These are phyloP conservation scores for Pseudozyma pruni DNA, from an alignment of 1,284 basidiomycete species.

Conservation along the genomic window DNA sequence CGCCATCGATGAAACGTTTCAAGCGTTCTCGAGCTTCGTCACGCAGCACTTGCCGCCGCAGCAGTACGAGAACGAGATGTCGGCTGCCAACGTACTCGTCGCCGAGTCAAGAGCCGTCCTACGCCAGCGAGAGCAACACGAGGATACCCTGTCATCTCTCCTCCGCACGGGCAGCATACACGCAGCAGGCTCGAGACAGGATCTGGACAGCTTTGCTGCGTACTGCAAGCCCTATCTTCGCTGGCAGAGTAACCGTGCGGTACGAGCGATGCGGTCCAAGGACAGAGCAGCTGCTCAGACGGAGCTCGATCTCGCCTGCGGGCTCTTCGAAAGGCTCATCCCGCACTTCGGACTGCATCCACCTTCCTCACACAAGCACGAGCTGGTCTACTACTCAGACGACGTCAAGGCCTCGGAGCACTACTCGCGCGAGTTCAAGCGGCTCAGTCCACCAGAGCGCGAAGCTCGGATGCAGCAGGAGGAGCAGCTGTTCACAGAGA, in stretches of 20 bases:
- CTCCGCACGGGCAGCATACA: conserved; percentile 1
- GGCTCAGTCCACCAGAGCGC: conserved; percentile 15
- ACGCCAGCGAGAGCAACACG: conserved; percentile 42
- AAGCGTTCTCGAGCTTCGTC: conserved; percentile 58
- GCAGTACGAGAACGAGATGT: conserved; percentile 58
- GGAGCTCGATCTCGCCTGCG: conserved; percentile 28
- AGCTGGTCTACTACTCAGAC: conserved; percentile 26
- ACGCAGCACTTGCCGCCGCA: conserved; percentile 46
- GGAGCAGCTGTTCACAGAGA: conserved; percentile 31
- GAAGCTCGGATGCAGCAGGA: conserved; percentile 22
- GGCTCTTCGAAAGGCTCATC: conserved; percentile 39
- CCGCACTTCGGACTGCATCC: conserved; percentile 37
- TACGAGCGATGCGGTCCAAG: conserved; percentile 31
- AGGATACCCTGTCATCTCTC: conserved; percentile 26
- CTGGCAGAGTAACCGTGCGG: conserved; percentile 43
- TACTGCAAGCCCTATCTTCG: conserved; percentile 42
- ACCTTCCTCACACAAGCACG: conserved; percentile 25
- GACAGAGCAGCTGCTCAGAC: conserved; percentile 35
- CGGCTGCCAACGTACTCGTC: conserved; percentile 46
- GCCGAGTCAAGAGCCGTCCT: conserved; percentile 26
- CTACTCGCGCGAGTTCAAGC: conserved; percentile 27
- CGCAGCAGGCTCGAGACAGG: conserved; percentile 17
- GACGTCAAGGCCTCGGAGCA: conserved; percentile 24
- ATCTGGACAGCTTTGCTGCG: conserved; percentile 18
- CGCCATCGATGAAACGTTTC: conserved; percentile 51